Conservation (phyloP, 768 basidiomycete genomes). For the Tremella fuciformis region DNA sequence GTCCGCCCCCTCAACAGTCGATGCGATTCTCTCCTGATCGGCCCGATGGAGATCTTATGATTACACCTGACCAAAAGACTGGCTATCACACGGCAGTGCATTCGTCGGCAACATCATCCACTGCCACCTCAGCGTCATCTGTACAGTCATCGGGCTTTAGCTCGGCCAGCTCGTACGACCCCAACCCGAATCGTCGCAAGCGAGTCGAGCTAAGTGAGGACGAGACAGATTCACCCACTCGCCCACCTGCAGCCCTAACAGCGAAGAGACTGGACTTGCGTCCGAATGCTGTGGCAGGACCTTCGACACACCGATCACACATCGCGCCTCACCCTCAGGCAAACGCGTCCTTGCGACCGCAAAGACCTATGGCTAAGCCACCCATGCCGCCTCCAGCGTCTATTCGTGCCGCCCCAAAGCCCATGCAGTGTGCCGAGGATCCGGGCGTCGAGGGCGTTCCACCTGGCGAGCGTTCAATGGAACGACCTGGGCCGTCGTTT, state of each 20-base stretch:
- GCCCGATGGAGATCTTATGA: slow-evolving; percentile 20
- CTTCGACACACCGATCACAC: neutral
- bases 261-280: slow-evolving; percentile 17
- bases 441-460: slow-evolving; percentile 58
- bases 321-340: neutral
- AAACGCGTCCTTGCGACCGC: slow-evolving; percentile 1
- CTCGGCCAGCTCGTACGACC: slow-evolving; percentile 5
- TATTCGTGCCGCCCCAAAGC: slow-evolving; percentile 39
- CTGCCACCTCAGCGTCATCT: slow-evolving; percentile 20
- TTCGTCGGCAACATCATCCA: slow-evolving; percentile 35
- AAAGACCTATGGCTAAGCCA: slow-evolving; percentile 15
- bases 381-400: slow-evolving; percentile 18
- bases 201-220: slow-evolving; percentile 27
- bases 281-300: neutral
- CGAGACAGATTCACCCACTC: slow-evolving; percentile 40
- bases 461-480: slow-evolving; percentile 72
- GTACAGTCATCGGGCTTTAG: slow-evolving; percentile 11
- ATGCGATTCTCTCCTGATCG: slow-evolving; percentile 25
- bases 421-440: slow-evolving; percentile 42
- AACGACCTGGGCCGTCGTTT: slow-evolving; percentile 83
- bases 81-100: slow-evolving; percentile 20
- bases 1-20: slow-evolving; percentile 33
- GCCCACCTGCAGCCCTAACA: slow-evolving; percentile 20
- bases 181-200: neutral
- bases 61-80: slow-evolving; percentile 35